Evolutionary conservation across 257 asterid species (phyloP).

Genomic region (Fraxinus excelsior): DNA sequence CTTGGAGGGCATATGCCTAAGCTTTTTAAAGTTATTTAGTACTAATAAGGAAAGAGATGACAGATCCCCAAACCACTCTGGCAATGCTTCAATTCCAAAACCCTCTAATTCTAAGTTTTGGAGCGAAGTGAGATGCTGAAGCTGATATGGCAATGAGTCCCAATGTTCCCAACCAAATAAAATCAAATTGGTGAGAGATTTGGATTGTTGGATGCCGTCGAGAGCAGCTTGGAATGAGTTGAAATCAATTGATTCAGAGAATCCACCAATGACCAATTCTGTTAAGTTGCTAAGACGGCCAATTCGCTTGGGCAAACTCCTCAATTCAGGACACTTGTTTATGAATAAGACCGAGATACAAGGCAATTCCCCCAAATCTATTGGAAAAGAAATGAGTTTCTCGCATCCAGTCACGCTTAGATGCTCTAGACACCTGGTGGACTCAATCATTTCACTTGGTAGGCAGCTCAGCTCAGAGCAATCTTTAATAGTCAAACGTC

Average conservation of each 20-base stretch:
- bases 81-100: constrained; percentile 20
- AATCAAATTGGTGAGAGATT: neutral
- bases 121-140: constrained; percentile 11
- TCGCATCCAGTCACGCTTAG: too few relatives aligned
- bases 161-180: neutral
- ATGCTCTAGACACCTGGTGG: too few relatives aligned
- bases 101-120: neutral
- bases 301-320: neutral
- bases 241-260: neutral
- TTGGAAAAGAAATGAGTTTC: too few relatives aligned
- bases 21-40: neutral
- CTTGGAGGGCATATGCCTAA: constrained; percentile 12
- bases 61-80: constrained; percentile 9
- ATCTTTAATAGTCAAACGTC: rapidly evolving
- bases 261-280: constrained; percentile 1
- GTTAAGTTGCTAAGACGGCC: neutral
- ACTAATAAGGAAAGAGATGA: neutral
- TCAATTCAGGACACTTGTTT: neutral
- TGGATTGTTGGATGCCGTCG: neutral
- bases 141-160: constrained; percentile 17
- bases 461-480: constrained; percentile 17
- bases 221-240: neutral
- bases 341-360: neutral
- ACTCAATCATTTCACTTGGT: too few relatives aligned
- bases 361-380: neutral